Evolutionary conservation across 2,329 filamentous ascomycete species (phyloP).

Genomic region (Botrytis fragariae): DNA sequence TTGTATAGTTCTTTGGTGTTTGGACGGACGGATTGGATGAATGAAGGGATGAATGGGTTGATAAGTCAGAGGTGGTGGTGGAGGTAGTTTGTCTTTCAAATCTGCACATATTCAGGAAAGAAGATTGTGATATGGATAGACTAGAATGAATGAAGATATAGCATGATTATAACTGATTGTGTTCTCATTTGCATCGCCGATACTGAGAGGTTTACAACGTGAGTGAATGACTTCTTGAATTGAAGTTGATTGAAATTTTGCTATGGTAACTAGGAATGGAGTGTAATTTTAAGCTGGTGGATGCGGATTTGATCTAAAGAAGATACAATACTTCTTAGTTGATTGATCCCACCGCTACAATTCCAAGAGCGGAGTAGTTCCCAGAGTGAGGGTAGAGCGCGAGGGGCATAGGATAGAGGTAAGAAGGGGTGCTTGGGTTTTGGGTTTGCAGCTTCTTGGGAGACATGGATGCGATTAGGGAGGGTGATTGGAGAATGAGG

Average conservation of each 20-base stretch:
- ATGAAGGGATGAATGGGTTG: not conserved
- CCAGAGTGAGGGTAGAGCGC: too few relatives aligned
- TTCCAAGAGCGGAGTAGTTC: not conserved
- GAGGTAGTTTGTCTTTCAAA: not conserved
- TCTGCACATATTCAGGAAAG: not conserved
- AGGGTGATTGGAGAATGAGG: not conserved
- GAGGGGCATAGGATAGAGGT: not conserved
- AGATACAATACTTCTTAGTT: not conserved
- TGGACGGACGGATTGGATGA: conserved; percentile 9
- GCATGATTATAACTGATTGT: not conserved
- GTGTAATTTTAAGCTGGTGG: not conserved
- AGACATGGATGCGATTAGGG: not conserved
- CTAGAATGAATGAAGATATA: conserved; percentile 7
- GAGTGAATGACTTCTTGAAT: not conserved
- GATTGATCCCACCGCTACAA: not conserved
- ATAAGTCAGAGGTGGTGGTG: not conserved
- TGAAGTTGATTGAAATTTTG: not conserved
- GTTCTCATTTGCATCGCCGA: not conserved
- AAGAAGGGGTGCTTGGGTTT: not conserved
- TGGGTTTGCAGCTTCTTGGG: not conserved
- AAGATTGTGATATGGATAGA: not conserved
- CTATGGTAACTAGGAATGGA: not conserved
- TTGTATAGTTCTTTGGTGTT: conserved; percentile 17
- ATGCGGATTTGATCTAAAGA: not conserved
- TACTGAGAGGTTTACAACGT: not conserved